Conservation (phyloP, 2,329 filamentous ascomycete genomes). For the Aureobasidium melanogenum region DNA sequence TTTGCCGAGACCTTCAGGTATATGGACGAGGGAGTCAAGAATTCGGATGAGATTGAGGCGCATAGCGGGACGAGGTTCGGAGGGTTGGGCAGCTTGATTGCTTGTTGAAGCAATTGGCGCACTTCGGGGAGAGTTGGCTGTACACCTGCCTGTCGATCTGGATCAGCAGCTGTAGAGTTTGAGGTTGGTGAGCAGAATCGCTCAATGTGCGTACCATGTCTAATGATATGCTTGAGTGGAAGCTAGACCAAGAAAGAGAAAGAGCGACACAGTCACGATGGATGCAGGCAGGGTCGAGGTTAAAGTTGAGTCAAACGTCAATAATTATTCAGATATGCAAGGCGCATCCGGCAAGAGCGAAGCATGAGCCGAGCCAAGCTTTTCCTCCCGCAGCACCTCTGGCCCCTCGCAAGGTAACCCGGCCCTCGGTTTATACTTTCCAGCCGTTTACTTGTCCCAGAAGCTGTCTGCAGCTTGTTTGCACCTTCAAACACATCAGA, state of each 20-base stretch:
- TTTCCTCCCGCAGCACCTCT: background rate
- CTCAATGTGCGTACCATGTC: background rate
- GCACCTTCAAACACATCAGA: background rate
- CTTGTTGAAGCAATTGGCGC: conserved; percentile 45
- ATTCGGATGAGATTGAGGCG: conserved; percentile 79
- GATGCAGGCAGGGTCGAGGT: background rate
- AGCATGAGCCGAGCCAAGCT: conserved; percentile 8
- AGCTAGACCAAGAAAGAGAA: background rate
- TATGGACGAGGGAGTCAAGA: conserved; percentile 88
- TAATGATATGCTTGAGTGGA: background rate
- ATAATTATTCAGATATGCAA: conserved; percentile 7
- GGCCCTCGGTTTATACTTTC: background rate
- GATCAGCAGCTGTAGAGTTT: background rate
- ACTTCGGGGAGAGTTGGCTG: conserved; percentile 56
- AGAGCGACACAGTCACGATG: background rate
- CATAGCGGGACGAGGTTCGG: conserved; percentile 77
- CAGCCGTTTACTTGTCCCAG: background rate
- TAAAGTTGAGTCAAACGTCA: conserved; percentile 2
- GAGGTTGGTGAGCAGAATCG: too few species aligned
- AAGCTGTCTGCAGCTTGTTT: background rate
- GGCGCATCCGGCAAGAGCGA: conserved; percentile 1
- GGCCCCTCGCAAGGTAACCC: background rate
- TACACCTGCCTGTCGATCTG: conserved; percentile 28
- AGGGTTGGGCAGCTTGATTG: conserved; percentile 43
- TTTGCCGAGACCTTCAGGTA: conserved; percentile 83